Conservation (phyloP, 1,284 basidiomycete species). For the Porogramme epimiltina region DNA sequence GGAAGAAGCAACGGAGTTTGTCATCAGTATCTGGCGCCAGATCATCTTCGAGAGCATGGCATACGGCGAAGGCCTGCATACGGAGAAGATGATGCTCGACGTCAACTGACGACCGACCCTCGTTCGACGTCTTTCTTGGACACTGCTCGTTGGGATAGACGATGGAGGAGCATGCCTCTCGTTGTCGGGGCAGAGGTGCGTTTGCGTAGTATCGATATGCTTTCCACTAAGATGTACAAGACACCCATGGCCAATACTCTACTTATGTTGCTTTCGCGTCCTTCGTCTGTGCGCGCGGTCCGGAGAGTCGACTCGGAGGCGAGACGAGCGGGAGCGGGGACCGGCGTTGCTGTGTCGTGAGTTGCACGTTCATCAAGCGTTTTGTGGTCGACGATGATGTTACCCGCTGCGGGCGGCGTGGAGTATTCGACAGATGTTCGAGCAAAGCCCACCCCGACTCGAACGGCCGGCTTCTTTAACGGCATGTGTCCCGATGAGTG, state of each 20-base stretch:
- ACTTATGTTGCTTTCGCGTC: conserved; percentile 20
- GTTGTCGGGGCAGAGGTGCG: conserved; percentile 30
- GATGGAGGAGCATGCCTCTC: conserved; percentile 13
- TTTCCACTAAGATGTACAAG: conserved; percentile 34
- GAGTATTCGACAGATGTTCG: neutral
- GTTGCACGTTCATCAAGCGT: conserved; percentile 29
- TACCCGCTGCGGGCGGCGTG: neutral
- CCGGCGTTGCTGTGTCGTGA: conserved; percentile 27
- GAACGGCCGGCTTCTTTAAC: neutral
- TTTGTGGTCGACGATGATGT: conserved; percentile 14
- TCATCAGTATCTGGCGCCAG: conserved; percentile 82
- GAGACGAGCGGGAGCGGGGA: neutral
- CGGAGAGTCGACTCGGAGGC: conserved; percentile 9
- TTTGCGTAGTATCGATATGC: conserved; percentile 33
- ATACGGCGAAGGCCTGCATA: conserved; percentile 81
- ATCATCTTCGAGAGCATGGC: conserved; percentile 91
- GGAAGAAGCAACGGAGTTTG: conserved; percentile 81
- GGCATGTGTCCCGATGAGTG: neutral
- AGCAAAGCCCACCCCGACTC: neutral
- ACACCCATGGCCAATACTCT: conserved; percentile 21
- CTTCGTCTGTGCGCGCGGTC: neutral
- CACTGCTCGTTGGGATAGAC: conserved; percentile 1
- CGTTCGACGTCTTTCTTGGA: neutral
- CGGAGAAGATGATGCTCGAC: conserved; percentile 77
- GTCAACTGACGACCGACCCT: conserved; percentile 26